Conservation (phyloP, 768 basidiomycete species). For the Pleurotus djamor region DNA sequence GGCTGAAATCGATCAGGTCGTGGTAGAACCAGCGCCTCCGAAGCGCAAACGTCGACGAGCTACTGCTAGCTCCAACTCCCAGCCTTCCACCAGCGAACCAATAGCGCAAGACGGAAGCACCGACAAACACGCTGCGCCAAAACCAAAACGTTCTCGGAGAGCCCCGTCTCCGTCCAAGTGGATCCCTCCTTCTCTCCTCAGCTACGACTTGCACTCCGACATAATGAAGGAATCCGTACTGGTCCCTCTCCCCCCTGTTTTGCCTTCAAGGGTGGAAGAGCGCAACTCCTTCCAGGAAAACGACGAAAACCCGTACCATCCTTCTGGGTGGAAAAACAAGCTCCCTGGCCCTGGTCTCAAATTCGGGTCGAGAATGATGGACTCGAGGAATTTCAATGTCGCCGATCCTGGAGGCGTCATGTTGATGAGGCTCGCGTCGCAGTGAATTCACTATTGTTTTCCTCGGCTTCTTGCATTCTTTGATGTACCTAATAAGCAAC, state of each 20-base stretch:
- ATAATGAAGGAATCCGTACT: neutral
- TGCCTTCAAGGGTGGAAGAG: neutral
- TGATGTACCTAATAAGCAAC: too few relatives aligned
- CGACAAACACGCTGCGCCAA: neutral
- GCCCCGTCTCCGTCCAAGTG: neutral
- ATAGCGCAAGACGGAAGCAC: too few relatives aligned
- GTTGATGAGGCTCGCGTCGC: too few relatives aligned
- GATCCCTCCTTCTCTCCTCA: neutral
- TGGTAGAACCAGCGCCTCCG: neutral
- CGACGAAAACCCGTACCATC: neutral
- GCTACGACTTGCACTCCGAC: neutral
- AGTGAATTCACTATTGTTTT: too few relatives aligned
- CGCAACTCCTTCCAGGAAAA: neutral
- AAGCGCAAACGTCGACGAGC: neutral
- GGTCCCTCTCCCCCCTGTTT: neutral
- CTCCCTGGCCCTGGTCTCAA: neutral
- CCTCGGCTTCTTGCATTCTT: too few relatives aligned
- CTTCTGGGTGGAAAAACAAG: neutral
- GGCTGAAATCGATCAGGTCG: too few relatives aligned
- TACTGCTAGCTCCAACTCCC: neutral
- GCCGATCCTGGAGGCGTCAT: too few relatives aligned
- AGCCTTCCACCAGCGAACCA: too few relatives aligned
- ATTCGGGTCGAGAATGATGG: too few relatives aligned
- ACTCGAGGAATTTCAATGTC: too few relatives aligned
- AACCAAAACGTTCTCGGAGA: neutral